phyloP scores from a whole-genome alignment of 106 monocot genomes.

The Dendrobium nobile region DNA sequence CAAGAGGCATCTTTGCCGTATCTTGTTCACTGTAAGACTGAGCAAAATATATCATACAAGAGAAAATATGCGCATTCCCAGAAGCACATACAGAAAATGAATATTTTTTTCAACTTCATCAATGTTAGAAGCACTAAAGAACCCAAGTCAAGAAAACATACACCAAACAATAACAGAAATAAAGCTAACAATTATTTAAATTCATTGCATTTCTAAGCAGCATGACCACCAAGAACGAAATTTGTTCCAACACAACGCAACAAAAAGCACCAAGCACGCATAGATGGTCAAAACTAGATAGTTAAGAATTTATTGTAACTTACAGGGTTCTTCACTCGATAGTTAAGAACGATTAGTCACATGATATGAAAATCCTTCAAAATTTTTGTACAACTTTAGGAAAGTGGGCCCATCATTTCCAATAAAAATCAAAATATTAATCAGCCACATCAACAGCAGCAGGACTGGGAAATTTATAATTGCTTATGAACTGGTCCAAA shows the following conservation, averaged over 20 bases:
- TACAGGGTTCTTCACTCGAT: not conserved
- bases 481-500: too few relatives aligned
- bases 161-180: not conserved
- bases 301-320: not conserved
- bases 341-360: not conserved
- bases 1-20: conserved; percentile 85
- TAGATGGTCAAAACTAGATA: not conserved
- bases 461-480: too few relatives aligned
- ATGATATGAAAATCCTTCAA: not conserved
- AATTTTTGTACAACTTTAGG: too few relatives aligned
- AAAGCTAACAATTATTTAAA: not conserved
- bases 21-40: conserved; percentile 84
- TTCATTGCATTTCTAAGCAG: not conserved
- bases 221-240: not conserved
- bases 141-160: not conserved
- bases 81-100: not conserved
- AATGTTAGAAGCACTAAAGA: not conserved
- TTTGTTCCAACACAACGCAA: not conserved
- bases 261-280: not conserved
- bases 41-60: conserved; percentile 10
- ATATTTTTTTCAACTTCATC: not conserved
- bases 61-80: not conserved
- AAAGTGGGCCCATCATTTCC: too few relatives aligned
- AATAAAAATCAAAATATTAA: too few relatives aligned
- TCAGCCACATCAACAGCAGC: too few relatives aligned